These are phyloP conservation scores for Pleurotus cornucopiae DNA, from an alignment of 768 basidiomycete genomes.

Conservation along the genomic window DNA sequence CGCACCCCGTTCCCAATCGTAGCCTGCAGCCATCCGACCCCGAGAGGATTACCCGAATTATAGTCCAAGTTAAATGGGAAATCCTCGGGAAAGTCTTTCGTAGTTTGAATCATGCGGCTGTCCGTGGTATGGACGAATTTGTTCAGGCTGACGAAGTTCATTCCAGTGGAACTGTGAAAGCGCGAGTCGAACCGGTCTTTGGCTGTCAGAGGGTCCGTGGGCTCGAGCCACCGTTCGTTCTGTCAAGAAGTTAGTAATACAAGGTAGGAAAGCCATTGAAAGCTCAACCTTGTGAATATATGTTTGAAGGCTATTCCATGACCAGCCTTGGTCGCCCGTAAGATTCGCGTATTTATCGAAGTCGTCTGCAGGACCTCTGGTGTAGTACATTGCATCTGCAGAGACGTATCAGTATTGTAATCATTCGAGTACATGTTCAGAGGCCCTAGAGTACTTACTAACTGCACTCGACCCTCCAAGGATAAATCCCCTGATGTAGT, in stretches of 20 bases:
- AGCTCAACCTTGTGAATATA: conserved; percentile 19
- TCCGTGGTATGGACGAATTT: conserved; percentile 15
- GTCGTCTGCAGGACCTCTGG: conserved; percentile 21
- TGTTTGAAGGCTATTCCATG: conserved; percentile 20
- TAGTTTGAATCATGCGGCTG: conserved; percentile 18
- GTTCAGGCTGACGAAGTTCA: conserved; percentile 17
- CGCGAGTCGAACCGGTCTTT: conserved; percentile 20
- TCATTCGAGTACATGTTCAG: too few relatives aligned
- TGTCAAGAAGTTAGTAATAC: not conserved
- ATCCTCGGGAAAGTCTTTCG: conserved; percentile 17
- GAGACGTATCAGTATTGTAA: too few relatives aligned
- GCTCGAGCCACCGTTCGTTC: conserved; percentile 14
- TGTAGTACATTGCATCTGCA: conserved; percentile 18
- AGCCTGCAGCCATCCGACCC: conserved; percentile 25
- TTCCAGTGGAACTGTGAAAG: conserved; percentile 20
- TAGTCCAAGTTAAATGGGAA: conserved; percentile 30
- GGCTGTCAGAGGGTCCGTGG: conserved; percentile 20
- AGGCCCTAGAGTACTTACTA: too few relatives aligned
- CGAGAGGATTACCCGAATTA: conserved; percentile 25
- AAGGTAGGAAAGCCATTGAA: not conserved
- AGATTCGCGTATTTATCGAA: conserved; percentile 19
- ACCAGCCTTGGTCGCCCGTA: conserved; percentile 22
- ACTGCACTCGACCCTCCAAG: too few relatives aligned
- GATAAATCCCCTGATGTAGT: too few relatives aligned
- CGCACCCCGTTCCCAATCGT: conserved; percentile 24